Evolutionary conservation across 2,329 filamentous ascomycete genomes (phyloP).

Genomic region (Chrysoporthe puriensis): DNA sequence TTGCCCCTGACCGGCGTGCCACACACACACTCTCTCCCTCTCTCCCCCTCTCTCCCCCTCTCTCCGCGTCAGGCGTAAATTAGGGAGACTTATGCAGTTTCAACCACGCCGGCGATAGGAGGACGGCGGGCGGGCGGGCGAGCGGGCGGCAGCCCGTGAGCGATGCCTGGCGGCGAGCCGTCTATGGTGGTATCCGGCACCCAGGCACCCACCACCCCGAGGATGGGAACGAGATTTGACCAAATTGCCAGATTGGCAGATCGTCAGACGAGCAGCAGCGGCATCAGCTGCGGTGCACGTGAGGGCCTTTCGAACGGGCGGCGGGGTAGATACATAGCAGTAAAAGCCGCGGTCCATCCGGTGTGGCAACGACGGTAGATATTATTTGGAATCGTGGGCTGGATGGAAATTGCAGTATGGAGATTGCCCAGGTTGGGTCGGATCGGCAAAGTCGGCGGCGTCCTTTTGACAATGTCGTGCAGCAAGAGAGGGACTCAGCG

Average conservation of each 20-base stretch:
- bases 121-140: too few species aligned
- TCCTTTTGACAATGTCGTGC: constrained; percentile 6
- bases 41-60: background rate
- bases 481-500: background rate
- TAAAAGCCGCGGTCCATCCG: background rate
- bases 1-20: background rate
- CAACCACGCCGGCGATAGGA: background rate
- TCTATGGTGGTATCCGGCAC: too few species aligned
- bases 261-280: background rate
- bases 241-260: background rate
- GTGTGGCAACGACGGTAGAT: background rate
- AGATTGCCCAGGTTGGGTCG: background rate
- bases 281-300: background rate
- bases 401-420: background rate
- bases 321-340: background rate
- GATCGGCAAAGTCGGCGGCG: background rate
- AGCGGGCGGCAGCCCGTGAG: background rate
- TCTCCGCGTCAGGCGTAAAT: constrained; percentile 5
- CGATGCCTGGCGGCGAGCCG: background rate
- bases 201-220: background rate
- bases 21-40: background rate
- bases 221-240: background rate
- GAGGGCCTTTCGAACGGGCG: background rate
- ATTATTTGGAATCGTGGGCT: background rate
- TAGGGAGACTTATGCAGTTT: constrained; percentile 2